Percentiles rank a stretch among this genome's conserved stretches.
Conservation (phyloP, 228 moss, liverwort and hornwort genomes). For the Sphagnum fallax region DNA sequence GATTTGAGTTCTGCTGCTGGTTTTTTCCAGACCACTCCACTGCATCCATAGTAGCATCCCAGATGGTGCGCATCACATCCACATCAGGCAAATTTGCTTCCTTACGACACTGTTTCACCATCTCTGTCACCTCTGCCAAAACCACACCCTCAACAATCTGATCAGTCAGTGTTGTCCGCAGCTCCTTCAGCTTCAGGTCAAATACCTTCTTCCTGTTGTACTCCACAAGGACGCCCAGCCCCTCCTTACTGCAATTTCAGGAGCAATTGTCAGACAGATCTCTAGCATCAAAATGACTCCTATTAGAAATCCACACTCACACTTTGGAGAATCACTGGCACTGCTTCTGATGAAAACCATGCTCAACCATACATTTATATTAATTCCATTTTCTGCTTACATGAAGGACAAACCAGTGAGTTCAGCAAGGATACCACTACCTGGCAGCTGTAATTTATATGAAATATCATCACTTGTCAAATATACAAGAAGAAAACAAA, state of each 20-base stretch:
- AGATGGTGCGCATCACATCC: constrained; percentile 91
- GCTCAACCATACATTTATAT: no score
- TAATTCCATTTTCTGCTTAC: no score
- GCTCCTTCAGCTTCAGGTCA: constrained; percentile 92
- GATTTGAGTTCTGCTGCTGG: constrained; percentile 93
- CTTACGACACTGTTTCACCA: constrained; percentile 75
- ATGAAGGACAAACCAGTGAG: no score
- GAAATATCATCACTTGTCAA: no score
- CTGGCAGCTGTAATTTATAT: no score
- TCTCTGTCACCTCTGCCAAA: constrained; percentile 78
- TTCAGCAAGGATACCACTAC: no score
- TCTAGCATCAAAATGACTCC: not conserved
- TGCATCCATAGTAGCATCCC: constrained; percentile 98
- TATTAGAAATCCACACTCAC: no score
- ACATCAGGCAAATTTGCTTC: constrained; percentile 83
- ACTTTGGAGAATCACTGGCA: no score
- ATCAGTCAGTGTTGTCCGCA: constrained; percentile 72
- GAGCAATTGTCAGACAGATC: not conserved
- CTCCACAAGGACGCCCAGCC: constrained; percentile 82
- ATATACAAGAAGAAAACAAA: not conserved
- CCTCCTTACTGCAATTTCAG: constrained; percentile 67
- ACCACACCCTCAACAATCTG: constrained; percentile 79
- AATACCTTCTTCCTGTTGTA: constrained; percentile 98
- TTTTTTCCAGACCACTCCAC: constrained; percentile 99
- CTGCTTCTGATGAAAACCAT: no score